Conservation (phyloP, 768 basidiomycete species). For the Ramaria rubella region DNA sequence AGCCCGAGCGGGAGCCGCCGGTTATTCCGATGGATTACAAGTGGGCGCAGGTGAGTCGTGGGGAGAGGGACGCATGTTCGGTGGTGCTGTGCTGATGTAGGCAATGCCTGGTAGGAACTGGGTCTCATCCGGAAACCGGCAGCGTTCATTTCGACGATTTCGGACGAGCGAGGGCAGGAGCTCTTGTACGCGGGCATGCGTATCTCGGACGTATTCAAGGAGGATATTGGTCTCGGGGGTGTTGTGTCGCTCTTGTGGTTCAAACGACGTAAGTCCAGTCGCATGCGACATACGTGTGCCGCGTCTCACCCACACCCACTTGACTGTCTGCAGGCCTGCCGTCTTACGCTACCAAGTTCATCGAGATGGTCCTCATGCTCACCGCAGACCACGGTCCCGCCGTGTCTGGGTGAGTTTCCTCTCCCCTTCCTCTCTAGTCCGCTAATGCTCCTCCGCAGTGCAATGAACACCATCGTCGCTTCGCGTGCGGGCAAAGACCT, state of each 20-base stretch:
- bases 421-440: background rate
- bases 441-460: constrained; percentile 33
- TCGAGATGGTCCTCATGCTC: constrained; percentile 99
- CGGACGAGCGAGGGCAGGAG: constrained; percentile 98
- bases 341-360: constrained; percentile 93
- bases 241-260: constrained; percentile 97
- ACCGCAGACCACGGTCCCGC: constrained; percentile 98
- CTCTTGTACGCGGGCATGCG: constrained; percentile 98
- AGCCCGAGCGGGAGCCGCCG: constrained; percentile 81
- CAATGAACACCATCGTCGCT: constrained; percentile 99
- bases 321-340: constrained; percentile 55
- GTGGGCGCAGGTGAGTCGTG: constrained; percentile 72
- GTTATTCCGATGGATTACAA: constrained; percentile 99
- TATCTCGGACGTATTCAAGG: constrained; percentile 98
- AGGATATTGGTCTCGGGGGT: constrained; percentile 93
- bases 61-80: too few species aligned
- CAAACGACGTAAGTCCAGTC: constrained; percentile 55
- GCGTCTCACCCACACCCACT: background rate
- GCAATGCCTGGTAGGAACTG: constrained; percentile 45
- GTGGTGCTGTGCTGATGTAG: too few species aligned
- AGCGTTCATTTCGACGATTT: constrained; percentile 98
- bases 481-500: constrained; percentile 99
- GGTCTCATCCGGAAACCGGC: constrained; percentile 98
- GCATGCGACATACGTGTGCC: background rate
- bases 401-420: constrained; percentile 58